phyloP scores from a whole-genome alignment of 495 filamentous ascomycete species.

The Tirmania nivea region DNA sequence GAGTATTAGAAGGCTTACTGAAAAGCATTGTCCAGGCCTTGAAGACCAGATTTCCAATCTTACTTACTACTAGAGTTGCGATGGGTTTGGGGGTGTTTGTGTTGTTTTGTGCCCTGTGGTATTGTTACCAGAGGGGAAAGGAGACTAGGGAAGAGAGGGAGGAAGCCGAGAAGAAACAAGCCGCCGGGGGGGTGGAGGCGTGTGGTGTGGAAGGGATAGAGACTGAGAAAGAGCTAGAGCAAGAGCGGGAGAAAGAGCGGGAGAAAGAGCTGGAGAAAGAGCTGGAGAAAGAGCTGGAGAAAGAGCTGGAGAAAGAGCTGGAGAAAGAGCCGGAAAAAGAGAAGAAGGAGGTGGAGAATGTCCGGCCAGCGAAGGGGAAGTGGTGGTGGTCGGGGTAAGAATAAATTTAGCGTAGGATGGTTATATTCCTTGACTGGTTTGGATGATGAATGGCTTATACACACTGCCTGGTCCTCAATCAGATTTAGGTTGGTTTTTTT shows the following conservation, averaged over 20 bases:
- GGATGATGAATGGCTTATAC: too few relatives aligned
- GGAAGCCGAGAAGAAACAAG: constrained; percentile 2
- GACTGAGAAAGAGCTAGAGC: background rate
- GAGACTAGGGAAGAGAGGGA: constrained; percentile 64
- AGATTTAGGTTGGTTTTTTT: too few relatives aligned
- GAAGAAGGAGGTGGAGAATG: background rate
- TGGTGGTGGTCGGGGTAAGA: too few relatives aligned
- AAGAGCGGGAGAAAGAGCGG: background rate
- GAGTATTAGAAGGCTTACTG: constrained; percentile 59
- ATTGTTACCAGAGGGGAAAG: constrained; percentile 80
- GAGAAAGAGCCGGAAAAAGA: background rate
- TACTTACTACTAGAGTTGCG: constrained; percentile 63
- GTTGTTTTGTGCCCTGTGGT: constrained; percentile 82
- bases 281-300: background rate
- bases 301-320: background rate
- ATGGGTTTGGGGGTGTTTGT: constrained; percentile 67
- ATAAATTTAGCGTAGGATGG: too few relatives aligned
- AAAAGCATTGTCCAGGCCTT: constrained; percentile 69
- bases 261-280: background rate
- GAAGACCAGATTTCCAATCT: constrained; percentile 61
- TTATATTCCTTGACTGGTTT: too few relatives aligned
- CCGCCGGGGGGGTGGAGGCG: background rate
- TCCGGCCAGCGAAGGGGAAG: too few relatives aligned
- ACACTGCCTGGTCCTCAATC: too few relatives aligned
- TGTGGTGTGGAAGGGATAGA: background rate